Evolutionary conservation across 2,329 filamentous ascomycete genomes (phyloP), one percentile per base, ranked within the genome.

Genomic region (Fusarium dlaminii): DNA sequence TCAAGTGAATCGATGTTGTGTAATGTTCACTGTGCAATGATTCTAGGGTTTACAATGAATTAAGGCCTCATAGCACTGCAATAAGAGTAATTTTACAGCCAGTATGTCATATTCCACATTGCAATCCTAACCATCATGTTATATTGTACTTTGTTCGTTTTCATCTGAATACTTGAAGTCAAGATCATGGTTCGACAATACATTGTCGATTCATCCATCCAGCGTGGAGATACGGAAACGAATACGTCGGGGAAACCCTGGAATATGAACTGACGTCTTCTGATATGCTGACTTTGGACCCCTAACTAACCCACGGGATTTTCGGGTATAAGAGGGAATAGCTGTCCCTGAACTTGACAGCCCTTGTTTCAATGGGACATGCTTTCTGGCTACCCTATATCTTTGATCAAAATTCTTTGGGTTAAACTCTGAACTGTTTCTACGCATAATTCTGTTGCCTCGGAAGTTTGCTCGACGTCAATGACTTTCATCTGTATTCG

Each of bases 171-270:
- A 48, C 24, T 32, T 40, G 7, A 43, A 37, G n/a, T 62, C 22
- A 12, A 60, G 6, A 49, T 43, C 30, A 36, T 48, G 46, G 42
- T 39, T 54, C 32, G 42, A 36, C 15, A 68, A 49, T 32, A 22
- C 8, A 48, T 66, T 48, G 60, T 62, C 40, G 27, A 55, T 49
- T 45, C 36, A 51, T 49, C 37, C 20, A 46, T 48, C 51, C 11
- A 40, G 24, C 27, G 48, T 46, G 42, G 32, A 43, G 54, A 74
- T 74, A 74, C 72, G 72, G 72, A 74, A 75, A 75, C 72, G 72
- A 74, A 74, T 74, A 74, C 72, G 72, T 52, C 65, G 56, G 63
- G 58, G 45, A 51, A 64, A 56, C 56, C 39, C 45, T 74, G 63
- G 56, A 36, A 42, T 27, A 40, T 37, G 37, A 36, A 55, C 22